Evolutionary conservation across 371 early-diverging fungal species (phyloP), one percentile per base, ranked within the genome.

Genomic region (Gilbertella persicaria): DNA sequence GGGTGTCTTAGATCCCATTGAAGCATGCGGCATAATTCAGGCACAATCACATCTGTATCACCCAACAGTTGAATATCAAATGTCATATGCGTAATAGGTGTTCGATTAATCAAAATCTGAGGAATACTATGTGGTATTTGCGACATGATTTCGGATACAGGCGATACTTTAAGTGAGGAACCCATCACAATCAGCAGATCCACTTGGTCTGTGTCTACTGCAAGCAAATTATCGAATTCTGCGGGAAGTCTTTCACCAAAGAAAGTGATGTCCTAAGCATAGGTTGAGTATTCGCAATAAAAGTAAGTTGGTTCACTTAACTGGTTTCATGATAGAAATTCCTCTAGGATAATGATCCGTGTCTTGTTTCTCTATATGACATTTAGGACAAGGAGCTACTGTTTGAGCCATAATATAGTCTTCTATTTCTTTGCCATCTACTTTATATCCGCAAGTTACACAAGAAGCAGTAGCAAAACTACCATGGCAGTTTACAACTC

Each of bases 181-280:
- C 98, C 98, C 78, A 97, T 96, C 7, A 96, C 98, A 33, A 97
- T 83, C 17, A 97, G 64, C 25, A 97, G 61, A 67, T 97, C 97
- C 14, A 87, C 89, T 23, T 86, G 60, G 17, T 82, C 78, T 8
- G 80, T 75, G 67, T 97, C 98, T 8, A 66, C 58, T 0, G 79
- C 77, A 21, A 95, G 78, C 8, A 66, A 56, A 19, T 82, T 71
- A 54, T 95, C 89, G 54, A 95, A 95, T 45, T 76, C 83, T 10
- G 80, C 74, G 0, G 95, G 91, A 16, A 96, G 75, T 60, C 88
- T 84, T 60, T 97, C 98, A 25, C 95, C 96, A 71, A 97, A 97
- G 62, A 97, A 97, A 7, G 92, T 88, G 45, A 97, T 97, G 51
- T 94, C 94, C 77, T 77, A 55, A 41, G 0, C 16, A 17, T 13